Evolutionary conservation across 2,329 filamentous ascomycete genomes (phyloP).

Genomic region (Teratosphaeria zuluensis): DNA sequence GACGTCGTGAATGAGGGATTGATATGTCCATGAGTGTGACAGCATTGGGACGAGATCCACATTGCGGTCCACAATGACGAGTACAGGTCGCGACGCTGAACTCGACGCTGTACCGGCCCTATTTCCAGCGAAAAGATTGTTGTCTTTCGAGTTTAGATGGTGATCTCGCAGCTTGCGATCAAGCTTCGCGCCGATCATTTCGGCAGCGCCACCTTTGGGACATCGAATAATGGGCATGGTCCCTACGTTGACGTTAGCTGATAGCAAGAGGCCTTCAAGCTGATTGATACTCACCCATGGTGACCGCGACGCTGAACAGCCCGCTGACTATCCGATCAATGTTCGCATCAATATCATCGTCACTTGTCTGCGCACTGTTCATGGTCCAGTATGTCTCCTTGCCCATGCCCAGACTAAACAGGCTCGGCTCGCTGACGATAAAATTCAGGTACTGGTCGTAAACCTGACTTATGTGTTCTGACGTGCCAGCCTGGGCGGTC

Average conservation of each 20-base stretch:
- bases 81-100: conserved; percentile 65
- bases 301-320: conserved; percentile 96
- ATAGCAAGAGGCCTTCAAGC: neutral
- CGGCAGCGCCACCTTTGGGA: conserved; percentile 83
- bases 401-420: conserved; percentile 89
- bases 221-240: conserved; percentile 93
- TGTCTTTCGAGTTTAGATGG: conserved; percentile 94
- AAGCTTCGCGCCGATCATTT: conserved; percentile 87
- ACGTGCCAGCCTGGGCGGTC: conserved; percentile 72
- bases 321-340: conserved; percentile 90
- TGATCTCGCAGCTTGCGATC: conserved; percentile 95
- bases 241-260: conserved; percentile 37
- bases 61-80: conserved; percentile 90
- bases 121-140: conserved; percentile 64
- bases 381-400: conserved; percentile 94
- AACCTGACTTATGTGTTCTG: conserved; percentile 83
- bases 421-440: conserved; percentile 85
- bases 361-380: conserved; percentile 83
- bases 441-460: conserved; percentile 98
- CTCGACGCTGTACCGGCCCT: conserved; percentile 52
- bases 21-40: conserved; percentile 91
- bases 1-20: conserved; percentile 73
- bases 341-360: conserved; percentile 77
- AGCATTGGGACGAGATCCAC: conserved; percentile 95
- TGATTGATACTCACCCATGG: conserved; percentile 61